Percentiles rank a stretch among this genome's conserved stretches.
Evolutionary conservation across 2,329 filamentous ascomycete genomes (phyloP).

Genomic region (Xylaria sp.): DNA sequence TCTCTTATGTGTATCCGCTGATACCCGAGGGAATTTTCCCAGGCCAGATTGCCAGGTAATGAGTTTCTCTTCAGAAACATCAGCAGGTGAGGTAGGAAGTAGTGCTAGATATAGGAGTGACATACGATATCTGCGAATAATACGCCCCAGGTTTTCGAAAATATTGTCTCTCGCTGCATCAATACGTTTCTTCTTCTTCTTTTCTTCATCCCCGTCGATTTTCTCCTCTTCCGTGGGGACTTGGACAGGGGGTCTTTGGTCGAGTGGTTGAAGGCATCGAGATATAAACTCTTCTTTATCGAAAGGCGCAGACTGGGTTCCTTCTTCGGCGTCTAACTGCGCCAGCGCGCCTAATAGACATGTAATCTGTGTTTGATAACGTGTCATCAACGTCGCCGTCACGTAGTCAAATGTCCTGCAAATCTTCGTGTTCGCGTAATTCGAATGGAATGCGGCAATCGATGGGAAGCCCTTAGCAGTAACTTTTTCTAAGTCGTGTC

Average conservation of each 20-base stretch:
- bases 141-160: constrained; percentile 3
- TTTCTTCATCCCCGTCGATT: constrained; percentile 2
- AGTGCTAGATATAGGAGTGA: no score
- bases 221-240: not conserved
- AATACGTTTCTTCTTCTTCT: not conserved
- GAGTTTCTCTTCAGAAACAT: not conserved
- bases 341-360: constrained; percentile 4
- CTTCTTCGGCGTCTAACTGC: not conserved
- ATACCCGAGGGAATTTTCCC: constrained; percentile 8
- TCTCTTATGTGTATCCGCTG: not conserved
- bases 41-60: constrained; percentile 2
- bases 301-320: not conserved
- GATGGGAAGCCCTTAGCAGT: constrained; percentile 5
- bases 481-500: not conserved
- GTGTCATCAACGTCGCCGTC: not conserved
- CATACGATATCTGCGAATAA: constrained; percentile 2
- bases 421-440: constrained; percentile 2
- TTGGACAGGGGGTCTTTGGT: constrained; percentile 7
- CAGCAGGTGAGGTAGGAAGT: not conserved
- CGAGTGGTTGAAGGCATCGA: constrained; percentile 7
- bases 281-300: constrained; percentile 15
- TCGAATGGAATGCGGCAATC: constrained; percentile 10
- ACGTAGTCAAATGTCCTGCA: constrained; percentile 4
- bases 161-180: constrained; percentile 8
- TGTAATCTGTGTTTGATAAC: constrained; percentile 3